Base-by-base conservation (phyloP, 1,284 basidiomycete species). In the Neotropicomus parvogracilis region DNA sequence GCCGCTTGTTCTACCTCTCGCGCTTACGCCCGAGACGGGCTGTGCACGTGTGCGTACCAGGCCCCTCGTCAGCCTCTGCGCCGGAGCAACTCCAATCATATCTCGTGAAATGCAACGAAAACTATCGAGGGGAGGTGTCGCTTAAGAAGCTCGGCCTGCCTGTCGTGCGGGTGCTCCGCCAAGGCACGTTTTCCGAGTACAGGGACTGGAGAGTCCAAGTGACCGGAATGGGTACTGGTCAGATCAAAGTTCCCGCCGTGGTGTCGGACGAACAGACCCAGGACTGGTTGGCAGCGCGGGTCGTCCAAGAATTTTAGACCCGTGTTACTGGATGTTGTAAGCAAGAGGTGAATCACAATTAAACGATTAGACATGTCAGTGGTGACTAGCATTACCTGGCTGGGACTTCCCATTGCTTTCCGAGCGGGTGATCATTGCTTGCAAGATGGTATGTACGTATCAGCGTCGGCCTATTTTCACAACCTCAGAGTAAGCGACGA, bases 171-270 rank as follows among this genome's bases (percentile, higher is more conserved):
- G 50, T 63, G 0, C 50, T 61, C 9, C 39, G 39, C 6, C 53
- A 27, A 21, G 58, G 58, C n/a, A 56, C 57, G 9, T 64, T 58
- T 44, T 14, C 52, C 11, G 49, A 58, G 20, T 62, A 49, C 17
- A 48, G 53, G 13, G 52, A 54, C 26, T 60, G 53, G 57, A 55
- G 54, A 37, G 33, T 57, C 14, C 37, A 44, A 2, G 35, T 36
- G 37, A 48, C 46, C 14, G 52, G 53, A 20, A 39, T 47, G 38
- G 51, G 42, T 31, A 44, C 51, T 10, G 54, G 52, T 2, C 51
- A 55, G 26, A 48, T 54, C 26, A 65, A 63, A 41, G 53, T 58
- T n/a, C 59, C 57, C 0, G n/a, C 35, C 19, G 52, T 62, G 20
- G 36, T 51, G 5, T 55, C 40, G 48, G 49, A 54, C 21, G 54